Evolutionary conservation across 2,329 filamentous ascomycete genomes (phyloP).

Genomic region (Claviceps spartinae): DNA sequence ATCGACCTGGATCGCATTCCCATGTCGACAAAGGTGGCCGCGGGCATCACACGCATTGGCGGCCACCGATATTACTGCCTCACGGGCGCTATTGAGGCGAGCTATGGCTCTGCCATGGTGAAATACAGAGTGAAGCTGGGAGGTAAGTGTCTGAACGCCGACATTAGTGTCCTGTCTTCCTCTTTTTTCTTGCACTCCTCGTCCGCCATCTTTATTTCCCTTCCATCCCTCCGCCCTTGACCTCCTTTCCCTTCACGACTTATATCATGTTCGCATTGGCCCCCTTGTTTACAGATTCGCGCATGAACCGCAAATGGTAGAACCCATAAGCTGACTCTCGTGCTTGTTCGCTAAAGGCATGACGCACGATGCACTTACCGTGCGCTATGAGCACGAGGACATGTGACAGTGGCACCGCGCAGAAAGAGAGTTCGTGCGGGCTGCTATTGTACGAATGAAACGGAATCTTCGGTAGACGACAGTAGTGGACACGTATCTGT

Average conservation of each 20-base stretch:
- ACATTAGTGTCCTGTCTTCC: too few relatives aligned
- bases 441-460: too few relatives aligned
- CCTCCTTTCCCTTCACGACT: too few relatives aligned
- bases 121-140: slow-evolving; percentile 24
- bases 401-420: neutral
- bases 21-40: slow-evolving; percentile 16
- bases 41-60: slow-evolving; percentile 21
- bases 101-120: slow-evolving; percentile 25
- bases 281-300: too few relatives aligned
- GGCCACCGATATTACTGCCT: slow-evolving; percentile 24
- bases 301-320: too few relatives aligned
- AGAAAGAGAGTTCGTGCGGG: neutral
- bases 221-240: too few relatives aligned
- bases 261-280: too few relatives aligned
- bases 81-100: slow-evolving; percentile 23
- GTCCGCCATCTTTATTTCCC: too few relatives aligned
- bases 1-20: slow-evolving; percentile 23
- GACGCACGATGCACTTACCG: slow-evolving; percentile 23
- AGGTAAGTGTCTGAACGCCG: slow-evolving; percentile 13
- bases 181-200: too few relatives aligned
- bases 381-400: slow-evolving; percentile 18
- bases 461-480: too few relatives aligned
- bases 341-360: slow-evolving; percentile 13
- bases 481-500: too few relatives aligned
- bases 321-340: too few relatives aligned